Evolutionary conservation across 106 monocot species (phyloP), one percentile per base, ranked within the genome.

Genomic region (Apostasia shenzhenica): DNA sequence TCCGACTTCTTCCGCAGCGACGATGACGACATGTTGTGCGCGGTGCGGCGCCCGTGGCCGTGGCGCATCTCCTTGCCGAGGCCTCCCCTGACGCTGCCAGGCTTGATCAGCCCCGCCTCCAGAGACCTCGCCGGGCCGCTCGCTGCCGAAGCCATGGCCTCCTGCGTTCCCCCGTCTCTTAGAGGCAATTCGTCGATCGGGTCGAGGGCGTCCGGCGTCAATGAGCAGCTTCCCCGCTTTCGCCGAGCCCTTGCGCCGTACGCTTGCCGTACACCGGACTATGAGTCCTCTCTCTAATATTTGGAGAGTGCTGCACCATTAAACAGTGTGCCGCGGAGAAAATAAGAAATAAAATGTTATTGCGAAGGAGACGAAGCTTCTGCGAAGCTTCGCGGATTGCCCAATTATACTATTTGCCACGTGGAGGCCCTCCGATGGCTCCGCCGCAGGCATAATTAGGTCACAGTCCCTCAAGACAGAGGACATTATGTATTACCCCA

Each of bases 11-110:
- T 85, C 47, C 85, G 67, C 39, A 85, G 78, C 2, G 85, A 88
- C 2, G 83, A 80, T 0, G 88, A 81, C 40, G 92, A 88, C 81
- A 85, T 81, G 83, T 76, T 88, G 77, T 82, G 88, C 0, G 88
- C 80, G 6, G 88, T 88, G 74, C 85, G 78, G 45, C 65, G 72
- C 4, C 61, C 63, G 59, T 70, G 83, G 10, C 58, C 70, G 61
- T 76, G 72, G 14, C 73, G 76, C 58, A 71, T 57, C 77, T 82
- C 80, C 72, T 67, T 82, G 70, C 14, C 68, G 10, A 66, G 43
- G 0, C 70, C 63, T 0, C 64, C 48, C 9, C 64, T 52, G 14
- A 48, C 54, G 69, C 41, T 58, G 43, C 63, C 45, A 39, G 55
- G 69, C 14, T 55, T 45, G 57, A 45, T 45, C 6, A 45, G 69